Evolutionary conservation across 148 eudicot species (phyloP), one percentile per base, ranked within the genome.

Genomic region (Vaccinium corymbosum): DNA sequence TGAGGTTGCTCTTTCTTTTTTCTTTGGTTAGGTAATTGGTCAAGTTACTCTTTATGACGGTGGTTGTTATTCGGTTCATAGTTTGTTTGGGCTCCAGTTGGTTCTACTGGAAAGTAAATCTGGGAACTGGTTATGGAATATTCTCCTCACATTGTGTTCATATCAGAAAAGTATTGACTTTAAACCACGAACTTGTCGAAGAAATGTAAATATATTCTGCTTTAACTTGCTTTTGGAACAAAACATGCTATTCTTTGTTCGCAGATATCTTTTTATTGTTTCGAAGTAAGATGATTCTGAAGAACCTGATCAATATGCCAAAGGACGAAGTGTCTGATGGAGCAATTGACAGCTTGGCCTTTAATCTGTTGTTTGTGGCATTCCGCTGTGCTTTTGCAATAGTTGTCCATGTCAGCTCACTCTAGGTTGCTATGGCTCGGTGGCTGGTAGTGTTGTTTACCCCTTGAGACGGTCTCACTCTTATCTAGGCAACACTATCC

Each of bases 91-190:
- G 38, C 61, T 51, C 35, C n/a, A 77, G 20, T 51, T 77, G 79
- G 35, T 50, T 22, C 59, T 22, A 51, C 80, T 51, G 11, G 80
- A 32, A 55, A 80, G 82, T 38, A 38, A 80, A 80, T 57, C 51
- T 59, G 50, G 71, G 71, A n/a, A 57, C 2, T 2, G 50, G 70
- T 57, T 80, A 57, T 8, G 51, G 25, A 59, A 59, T 57, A 80
- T 46, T 80, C 22, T 35, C 51, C 7, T 4, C 6, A 55, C 51
- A 35, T 56, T 55, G 49, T 79, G 32, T 27, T 16, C 6, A 25
- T 20, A 3, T 78, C 52, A 74, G n/a, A 38, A 42, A 17, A 17
- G 1, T 73, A 6, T 15, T 15, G 0, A 17, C 22, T 48, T 48
- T 20, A 10, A 0, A 20, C 11, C 48, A 0, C 20, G 1, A 50